Evolutionary conservation across 352 stramenopile species (phyloP), one percentile per base, ranked within the genome.

Genomic region (Globisporangium cederbergense): DNA sequence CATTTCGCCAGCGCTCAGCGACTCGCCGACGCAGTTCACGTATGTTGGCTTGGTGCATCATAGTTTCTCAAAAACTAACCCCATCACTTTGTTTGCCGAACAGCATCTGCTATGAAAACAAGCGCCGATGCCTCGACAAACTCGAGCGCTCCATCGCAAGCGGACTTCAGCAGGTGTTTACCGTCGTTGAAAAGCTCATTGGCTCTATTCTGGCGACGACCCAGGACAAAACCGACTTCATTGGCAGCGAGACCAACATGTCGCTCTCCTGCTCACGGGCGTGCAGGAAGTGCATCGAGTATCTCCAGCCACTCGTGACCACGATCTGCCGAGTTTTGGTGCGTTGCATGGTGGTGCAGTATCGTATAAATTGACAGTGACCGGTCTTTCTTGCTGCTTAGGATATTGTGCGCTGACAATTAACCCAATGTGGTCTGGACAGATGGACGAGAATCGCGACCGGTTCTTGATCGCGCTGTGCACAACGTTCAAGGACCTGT

Each of bases 41-140:
- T 91, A 77, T 60, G 71, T 49, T 14, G 9, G 30, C 30, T 34
- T 34, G 30, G 5, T 34, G 30, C 30, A 34, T 34, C 30, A 34
- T 34, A 34, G 30, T 5, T 5, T 34, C n/a, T 34, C 30, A 34
- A 2, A 14, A n/a, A 8, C 4, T 32, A 1, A 43, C 18, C 43
- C 46, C n/a, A 28, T 32, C 40, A 45, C 20, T 45, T 0, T 56
- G 30, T 46, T 30, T n/a, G 30, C 22, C 4, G 14, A 18, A 14
- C 53, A 94, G 86, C 42, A 91, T 93, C 32, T 93, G 86, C 60
- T 83, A 85, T 60, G 83, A 95, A 53, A 84, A 70, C 70, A 90
- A 93, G 46, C 80, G 79, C 38, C 85, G 83, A 22, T 86, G 78
- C 32, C 66, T 89, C 1, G 73, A 88, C 11, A 90, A 81, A 42